A percentile compares a stretch with the other conserved stretches of the same genome.
Evolutionary conservation across 768 basidiomycete species (phyloP).

Genomic region (Chiua virens): DNA sequence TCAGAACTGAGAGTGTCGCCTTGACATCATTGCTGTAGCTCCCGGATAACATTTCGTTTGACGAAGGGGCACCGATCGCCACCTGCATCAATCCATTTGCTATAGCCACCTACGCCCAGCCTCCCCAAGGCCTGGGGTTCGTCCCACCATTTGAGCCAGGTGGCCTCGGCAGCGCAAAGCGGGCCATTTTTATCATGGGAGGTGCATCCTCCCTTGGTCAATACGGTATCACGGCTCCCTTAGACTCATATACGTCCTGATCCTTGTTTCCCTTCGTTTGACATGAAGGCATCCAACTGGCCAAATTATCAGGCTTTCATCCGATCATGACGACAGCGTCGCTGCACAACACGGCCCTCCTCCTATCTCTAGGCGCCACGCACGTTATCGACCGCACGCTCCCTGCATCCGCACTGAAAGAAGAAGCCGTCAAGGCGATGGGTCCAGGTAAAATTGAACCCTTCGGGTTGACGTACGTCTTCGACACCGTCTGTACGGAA

Average conservation of each 20-base stretch:
- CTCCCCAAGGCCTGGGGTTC: slow-evolving; percentile 25
- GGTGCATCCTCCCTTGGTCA: slow-evolving; percentile 41
- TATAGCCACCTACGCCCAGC: slow-evolving; percentile 31
- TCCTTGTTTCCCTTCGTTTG: no score
- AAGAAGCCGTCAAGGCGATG: neutral
- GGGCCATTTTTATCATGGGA: slow-evolving; percentile 34
- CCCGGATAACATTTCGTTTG: slow-evolving; percentile 34
- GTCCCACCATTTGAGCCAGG: slow-evolving; percentile 26
- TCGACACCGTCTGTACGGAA: slow-evolving; percentile 29
- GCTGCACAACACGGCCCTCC: slow-evolving; percentile 25
- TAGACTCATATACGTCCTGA: no score
- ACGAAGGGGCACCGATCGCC: slow-evolving; percentile 37
- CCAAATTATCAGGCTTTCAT: slow-evolving; percentile 32
- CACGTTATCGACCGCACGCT: slow-evolving; percentile 34
- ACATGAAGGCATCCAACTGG: slow-evolving; percentile 31
- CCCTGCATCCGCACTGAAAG: slow-evolving; percentile 7
- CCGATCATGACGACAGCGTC: slow-evolving; percentile 41
- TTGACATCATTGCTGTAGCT: slow-evolving; percentile 18
- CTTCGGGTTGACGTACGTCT: slow-evolving; percentile 8
- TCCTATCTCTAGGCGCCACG: slow-evolving; percentile 37
- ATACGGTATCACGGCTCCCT: slow-evolving; percentile 23
- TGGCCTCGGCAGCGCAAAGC: slow-evolving; percentile 30
- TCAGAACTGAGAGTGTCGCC: neutral
- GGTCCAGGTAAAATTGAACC: no score
- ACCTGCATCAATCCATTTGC: slow-evolving; percentile 34